Conservation (phyloP, 306 rosid species). For the Prunus mume region DNA sequence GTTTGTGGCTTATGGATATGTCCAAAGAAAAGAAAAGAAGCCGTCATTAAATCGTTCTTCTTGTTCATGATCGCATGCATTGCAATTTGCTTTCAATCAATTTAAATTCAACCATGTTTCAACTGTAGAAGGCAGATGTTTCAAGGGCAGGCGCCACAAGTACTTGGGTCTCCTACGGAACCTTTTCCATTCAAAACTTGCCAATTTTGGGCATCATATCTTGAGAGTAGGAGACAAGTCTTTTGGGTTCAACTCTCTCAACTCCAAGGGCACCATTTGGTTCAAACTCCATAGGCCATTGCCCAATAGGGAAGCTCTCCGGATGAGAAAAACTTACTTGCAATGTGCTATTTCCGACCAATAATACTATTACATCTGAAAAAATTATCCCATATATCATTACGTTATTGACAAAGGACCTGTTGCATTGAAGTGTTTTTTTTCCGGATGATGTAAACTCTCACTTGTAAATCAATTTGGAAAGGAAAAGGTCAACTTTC, state of each 20-base stretch:
- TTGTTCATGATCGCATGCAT: neutral
- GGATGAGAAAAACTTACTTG: no score
- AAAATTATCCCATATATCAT: no score
- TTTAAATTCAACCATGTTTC: neutral
- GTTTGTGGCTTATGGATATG: conserved; percentile 6
- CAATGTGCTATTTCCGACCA: no score
- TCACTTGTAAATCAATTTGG: neutral
- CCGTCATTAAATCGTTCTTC: neutral
- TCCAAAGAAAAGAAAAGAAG: conserved; percentile 7
- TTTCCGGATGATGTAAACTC: no score
- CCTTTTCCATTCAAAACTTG: neutral
- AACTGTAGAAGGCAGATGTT: neutral
- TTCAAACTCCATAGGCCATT: neutral
- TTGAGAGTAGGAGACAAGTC: neutral
- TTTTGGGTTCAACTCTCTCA: neutral
- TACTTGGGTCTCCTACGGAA: conserved; percentile 5
- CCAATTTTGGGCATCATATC: neutral
- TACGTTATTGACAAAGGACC: no score
- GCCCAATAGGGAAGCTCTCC: neutral
- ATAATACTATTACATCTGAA: no score
- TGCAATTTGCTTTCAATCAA: no score
- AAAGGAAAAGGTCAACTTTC: conserved; percentile 6
- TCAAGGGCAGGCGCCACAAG: neutral
- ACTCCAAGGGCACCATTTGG: neutral
- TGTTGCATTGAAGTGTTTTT: no score